These are phyloP conservation scores for Nemania diffusa DNA, from an alignment of 2,329 filamentous ascomycete genomes.

Conservation along the genomic window DNA sequence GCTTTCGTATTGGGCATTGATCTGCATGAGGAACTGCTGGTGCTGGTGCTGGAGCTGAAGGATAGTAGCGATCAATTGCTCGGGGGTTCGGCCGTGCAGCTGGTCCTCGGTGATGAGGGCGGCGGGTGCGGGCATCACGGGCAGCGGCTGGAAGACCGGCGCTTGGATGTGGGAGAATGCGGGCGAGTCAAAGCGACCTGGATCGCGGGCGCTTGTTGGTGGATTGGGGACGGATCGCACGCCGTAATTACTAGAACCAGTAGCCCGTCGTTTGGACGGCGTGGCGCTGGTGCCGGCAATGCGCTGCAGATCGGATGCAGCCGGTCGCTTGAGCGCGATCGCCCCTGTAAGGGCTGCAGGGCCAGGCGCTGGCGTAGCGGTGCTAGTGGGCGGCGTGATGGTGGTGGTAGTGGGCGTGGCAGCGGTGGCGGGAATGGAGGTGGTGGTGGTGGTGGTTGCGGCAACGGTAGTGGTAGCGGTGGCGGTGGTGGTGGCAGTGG, in stretches of 20 bases:
- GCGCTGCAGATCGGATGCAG: constrained; percentile 51
- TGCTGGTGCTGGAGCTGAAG: constrained; percentile 51
- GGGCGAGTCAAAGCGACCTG: constrained; percentile 25
- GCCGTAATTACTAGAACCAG: constrained; percentile 38
- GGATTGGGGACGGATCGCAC: constrained; percentile 40
- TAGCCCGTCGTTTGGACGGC: constrained; percentile 50
- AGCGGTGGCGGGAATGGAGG: constrained; percentile 35
- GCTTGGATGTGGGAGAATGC: constrained; percentile 17
- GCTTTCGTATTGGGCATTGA: constrained; percentile 50
- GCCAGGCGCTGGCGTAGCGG: constrained; percentile 39
- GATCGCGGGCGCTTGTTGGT: constrained; percentile 19
- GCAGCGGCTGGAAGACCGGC: constrained; percentile 38
- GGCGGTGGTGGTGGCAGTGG: constrained; percentile 26
- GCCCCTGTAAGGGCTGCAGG: constrained; percentile 44
- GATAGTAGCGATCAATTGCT: constrained; percentile 52
- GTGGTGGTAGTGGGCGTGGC: constrained; percentile 28
- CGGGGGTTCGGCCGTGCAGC: constrained; percentile 48
- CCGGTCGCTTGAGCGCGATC: constrained; percentile 48
- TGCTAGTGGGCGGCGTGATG: constrained; percentile 38
- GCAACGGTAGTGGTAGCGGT: constrained; percentile 32
- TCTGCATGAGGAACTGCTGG: constrained; percentile 49
- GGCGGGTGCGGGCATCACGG: constrained; percentile 12
- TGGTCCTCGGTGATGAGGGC: constrained; percentile 48
- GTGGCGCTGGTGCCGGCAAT: constrained; percentile 48
- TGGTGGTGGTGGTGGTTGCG: constrained; percentile 37